Base-by-base conservation (phyloP, 2,329 filamentous ascomycete genomes). In the Hymenoscyphus repandus region DNA sequence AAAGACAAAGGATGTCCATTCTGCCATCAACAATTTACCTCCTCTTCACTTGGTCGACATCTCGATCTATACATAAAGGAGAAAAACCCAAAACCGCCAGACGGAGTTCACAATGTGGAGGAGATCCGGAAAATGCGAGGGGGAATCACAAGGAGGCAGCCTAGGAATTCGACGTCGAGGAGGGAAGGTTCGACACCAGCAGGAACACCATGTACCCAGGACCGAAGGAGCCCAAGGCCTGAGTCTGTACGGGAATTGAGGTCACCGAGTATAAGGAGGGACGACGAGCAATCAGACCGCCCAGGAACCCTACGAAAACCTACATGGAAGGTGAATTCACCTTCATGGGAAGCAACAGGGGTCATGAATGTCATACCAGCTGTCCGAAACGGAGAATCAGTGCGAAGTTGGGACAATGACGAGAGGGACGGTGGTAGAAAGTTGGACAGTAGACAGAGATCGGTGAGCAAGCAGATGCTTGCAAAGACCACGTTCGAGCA, bases 41-140 rank as follows among this genome's bases (percentile, higher is more conserved):
- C 91, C 1, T 96, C 90, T 13, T 95, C 90, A 2, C 81, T 97
- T 47, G 92, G 92, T 45, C 86, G 92, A 41, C 92, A 97, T 70
- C 83, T 96, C 59, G 92, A 97, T 68, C 80, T 96, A 36, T 96
- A 95, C 69, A 91, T 96, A 63, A 91, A 90, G 65, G 86, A 90
- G 52, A 95, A 90, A 72, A 96, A 96, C 68, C 90, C 92, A 1
- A 93, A 91, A 69, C 78, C 85, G 1, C 74, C 86, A 6, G 92
- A 97, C 70, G 91, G 91, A 45, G 72, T 96, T 41, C 92, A 97
- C 70, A 78, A 95, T 72, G 88, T 96, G 52, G 88, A 92, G 6
- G 88, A 89, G 68, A 97, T 97, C 63, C 80, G 81, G 59, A 88
- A 86, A 69, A 74, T 95, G 63, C 82, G 92, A 47, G 88, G 89